phyloP scores from a whole-genome alignment of 768 basidiomycete species.

The Lentinula sp. region DNA sequence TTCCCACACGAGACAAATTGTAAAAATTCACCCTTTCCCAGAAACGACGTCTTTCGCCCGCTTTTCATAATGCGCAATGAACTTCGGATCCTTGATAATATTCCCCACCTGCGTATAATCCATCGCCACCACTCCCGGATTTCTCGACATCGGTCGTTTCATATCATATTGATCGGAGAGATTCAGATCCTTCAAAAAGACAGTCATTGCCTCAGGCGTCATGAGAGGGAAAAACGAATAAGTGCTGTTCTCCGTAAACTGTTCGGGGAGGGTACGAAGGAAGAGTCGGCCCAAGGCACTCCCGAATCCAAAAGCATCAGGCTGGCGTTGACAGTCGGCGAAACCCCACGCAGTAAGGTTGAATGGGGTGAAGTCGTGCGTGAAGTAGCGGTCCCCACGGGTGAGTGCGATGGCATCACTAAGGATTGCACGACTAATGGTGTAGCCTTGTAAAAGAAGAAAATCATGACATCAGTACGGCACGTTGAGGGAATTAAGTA shows the following conservation, averaged over 20 bases:
- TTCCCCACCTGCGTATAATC: conserved; percentile 47
- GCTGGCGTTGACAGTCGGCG: conserved; percentile 73
- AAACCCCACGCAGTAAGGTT: conserved; percentile 85
- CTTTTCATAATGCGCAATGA: conserved; percentile 41
- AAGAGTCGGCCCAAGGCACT: conserved; percentile 71
- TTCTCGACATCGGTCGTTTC: conserved; percentile 34
- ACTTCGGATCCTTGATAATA: conserved; percentile 44
- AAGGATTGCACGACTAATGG: conserved; percentile 79
- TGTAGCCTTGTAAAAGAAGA: conserved; percentile 46
- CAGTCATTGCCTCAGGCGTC: conserved; percentile 67
- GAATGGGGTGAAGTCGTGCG: conserved; percentile 73
- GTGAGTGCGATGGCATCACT: conserved; percentile 84
- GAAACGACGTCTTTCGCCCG: conserved; percentile 49
- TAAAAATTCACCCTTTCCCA: conserved; percentile 47
- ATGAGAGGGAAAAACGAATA: conserved; percentile 90
- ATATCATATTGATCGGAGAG: conserved; percentile 50
- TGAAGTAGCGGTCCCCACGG: conserved; percentile 80
- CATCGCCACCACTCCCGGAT: conserved; percentile 24
- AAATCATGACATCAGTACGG: not conserved
- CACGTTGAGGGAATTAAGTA: not conserved
- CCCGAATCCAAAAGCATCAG: conserved; percentile 55
- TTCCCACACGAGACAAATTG: too few relatives aligned
- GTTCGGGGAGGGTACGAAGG: conserved; percentile 64
- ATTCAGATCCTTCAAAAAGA: conserved; percentile 49
- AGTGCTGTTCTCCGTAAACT: conserved; percentile 62